phyloP scores from a whole-genome alignment of 2,329 filamentous ascomycete species.

The Talaromyces sp. region DNA sequence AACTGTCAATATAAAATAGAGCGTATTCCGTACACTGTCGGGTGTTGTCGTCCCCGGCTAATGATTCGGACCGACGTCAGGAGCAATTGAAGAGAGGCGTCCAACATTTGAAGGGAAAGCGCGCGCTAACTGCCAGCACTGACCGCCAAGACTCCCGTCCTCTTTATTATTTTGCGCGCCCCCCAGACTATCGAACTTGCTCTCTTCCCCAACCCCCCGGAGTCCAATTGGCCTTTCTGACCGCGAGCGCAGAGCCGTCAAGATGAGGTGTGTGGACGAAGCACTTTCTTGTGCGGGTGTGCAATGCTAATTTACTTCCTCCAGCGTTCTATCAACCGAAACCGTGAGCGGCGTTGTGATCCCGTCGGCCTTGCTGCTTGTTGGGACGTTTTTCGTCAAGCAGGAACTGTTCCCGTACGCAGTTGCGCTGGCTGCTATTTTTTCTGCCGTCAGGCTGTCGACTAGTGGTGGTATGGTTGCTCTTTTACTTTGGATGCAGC shows the following conservation, averaged over 20 bases:
- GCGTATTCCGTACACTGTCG: too few species aligned
- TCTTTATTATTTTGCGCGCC: background rate
- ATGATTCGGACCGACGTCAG: background rate
- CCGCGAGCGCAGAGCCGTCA: background rate
- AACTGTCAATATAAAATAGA: too few species aligned
- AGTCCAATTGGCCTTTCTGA: background rate
- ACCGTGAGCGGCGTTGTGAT: slow-evolving; percentile 78
- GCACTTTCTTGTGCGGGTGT: background rate
- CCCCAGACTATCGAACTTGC: background rate
- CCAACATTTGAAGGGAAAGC: too few species aligned
- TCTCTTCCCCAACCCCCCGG: background rate
- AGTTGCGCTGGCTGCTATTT: slow-evolving; percentile 55
- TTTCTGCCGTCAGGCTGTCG: slow-evolving; percentile 68
- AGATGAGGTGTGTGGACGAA: slow-evolving; percentile 11
- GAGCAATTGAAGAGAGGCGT: too few species aligned
- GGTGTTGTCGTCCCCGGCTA: background rate
- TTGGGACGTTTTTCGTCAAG: slow-evolving; percentile 74
- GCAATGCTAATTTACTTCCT: background rate
- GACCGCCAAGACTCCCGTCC: background rate
- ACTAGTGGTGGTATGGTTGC: slow-evolving; percentile 62
- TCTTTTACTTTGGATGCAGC: background rate
- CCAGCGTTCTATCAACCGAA: slow-evolving; percentile 32
- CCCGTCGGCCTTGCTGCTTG: slow-evolving; percentile 69
- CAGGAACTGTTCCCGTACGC: slow-evolving; percentile 70
- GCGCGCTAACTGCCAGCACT: background rate